phyloP scores from a whole-genome alignment of 2,329 filamentous ascomycete species.

The Cladosporium sphaerospermum region DNA sequence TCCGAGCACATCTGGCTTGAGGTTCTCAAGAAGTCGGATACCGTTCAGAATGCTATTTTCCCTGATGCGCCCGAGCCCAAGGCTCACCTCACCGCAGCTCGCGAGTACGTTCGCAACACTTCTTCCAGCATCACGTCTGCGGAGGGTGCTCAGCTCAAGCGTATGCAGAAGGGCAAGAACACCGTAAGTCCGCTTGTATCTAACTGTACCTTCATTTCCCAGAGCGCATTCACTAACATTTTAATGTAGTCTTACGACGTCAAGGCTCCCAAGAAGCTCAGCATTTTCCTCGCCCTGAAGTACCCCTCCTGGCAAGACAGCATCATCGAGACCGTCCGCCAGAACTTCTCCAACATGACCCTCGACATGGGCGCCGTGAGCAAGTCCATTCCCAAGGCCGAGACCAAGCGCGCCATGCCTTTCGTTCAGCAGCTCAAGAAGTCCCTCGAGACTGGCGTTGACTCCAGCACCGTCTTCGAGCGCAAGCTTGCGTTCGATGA shows the following conservation, averaged over 20 bases:
- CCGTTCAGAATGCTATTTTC: constrained; percentile 74
- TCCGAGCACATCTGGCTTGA: constrained; percentile 91
- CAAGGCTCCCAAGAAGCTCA: constrained; percentile 85
- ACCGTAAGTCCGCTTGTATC: constrained; percentile 29
- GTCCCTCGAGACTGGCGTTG: constrained; percentile 57
- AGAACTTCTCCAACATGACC: constrained; percentile 58
- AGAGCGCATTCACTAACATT: not conserved
- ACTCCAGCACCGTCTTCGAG: constrained; percentile 66
- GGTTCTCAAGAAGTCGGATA: constrained; percentile 67
- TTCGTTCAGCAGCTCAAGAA: constrained; percentile 86
- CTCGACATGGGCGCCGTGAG: constrained; percentile 77
- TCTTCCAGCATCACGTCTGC: constrained; percentile 77
- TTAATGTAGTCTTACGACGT: constrained; percentile 63
- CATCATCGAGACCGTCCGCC: constrained; percentile 73
- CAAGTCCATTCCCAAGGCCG: constrained; percentile 72
- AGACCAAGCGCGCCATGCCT: constrained; percentile 98
- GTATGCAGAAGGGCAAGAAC: constrained; percentile 87
- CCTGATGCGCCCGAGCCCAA: constrained; percentile 62
- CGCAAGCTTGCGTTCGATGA: constrained; percentile 86
- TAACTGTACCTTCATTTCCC: too few species aligned
- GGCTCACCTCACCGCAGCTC: constrained; percentile 65
- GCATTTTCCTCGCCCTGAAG: constrained; percentile 70
- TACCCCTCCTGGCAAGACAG: constrained; percentile 90
- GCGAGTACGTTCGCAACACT: constrained; percentile 72
- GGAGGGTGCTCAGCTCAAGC: constrained; percentile 77